These are phyloP conservation scores for Rhizopogon salebrosus DNA, from an alignment of 768 basidiomycete species.

Conservation along the genomic window DNA sequence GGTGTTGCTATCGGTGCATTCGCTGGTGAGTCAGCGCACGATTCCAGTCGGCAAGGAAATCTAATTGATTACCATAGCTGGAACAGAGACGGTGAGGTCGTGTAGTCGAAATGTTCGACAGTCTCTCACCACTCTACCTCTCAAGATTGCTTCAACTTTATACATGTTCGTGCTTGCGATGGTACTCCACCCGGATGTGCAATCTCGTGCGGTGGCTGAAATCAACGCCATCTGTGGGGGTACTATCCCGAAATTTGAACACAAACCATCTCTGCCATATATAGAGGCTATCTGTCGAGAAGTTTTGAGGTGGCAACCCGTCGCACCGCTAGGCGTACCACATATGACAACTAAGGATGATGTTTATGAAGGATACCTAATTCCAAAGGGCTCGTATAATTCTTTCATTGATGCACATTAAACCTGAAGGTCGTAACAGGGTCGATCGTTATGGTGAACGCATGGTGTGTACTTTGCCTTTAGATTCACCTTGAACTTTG, in stretches of 20 bases:
- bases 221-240: constrained; percentile 4
- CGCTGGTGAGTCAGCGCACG: not conserved
- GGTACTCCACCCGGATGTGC: constrained; percentile 5
- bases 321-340: constrained; percentile 7
- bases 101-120: not conserved
- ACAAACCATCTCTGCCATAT: not conserved
- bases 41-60: not conserved
- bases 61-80: constrained; percentile 2
- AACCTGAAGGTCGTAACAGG: not conserved
- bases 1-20: not conserved
- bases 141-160: too few relatives aligned
- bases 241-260: not conserved
- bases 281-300: not conserved
- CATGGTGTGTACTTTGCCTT: not conserved
- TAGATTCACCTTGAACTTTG: not conserved
- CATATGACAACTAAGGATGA: constrained; percentile 13
- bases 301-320: not conserved
- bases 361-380: constrained; percentile 14
- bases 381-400: constrained; percentile 13
- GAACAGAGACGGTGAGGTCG: constrained; percentile 15
- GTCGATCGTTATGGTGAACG: not conserved
- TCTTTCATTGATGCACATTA: not conserved
- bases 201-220: constrained; percentile 9
- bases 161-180: constrained; percentile 2
- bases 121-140: too few relatives aligned